Evolutionary conservation across 306 rosid species (phyloP).

Genomic region (Quercus suber): DNA sequence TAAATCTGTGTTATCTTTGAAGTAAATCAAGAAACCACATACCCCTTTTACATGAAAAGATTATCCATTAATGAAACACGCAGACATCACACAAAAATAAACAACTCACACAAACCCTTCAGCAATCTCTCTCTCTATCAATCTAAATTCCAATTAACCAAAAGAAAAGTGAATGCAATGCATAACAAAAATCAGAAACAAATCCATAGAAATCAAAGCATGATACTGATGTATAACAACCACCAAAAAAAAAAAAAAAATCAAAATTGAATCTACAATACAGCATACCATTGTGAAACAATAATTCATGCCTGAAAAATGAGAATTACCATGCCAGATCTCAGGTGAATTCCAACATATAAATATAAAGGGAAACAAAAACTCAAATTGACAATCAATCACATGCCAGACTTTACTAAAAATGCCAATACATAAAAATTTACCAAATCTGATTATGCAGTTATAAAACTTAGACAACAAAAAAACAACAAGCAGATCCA

Average conservation of each 20-base stretch:
- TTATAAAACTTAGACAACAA: background rate
- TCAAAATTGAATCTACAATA: background rate
- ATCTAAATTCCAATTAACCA: background rate
- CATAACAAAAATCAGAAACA: slow-evolving; percentile 29
- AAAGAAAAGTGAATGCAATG: slow-evolving; percentile 30
- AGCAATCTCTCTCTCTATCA: slow-evolving; percentile 2
- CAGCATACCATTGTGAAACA: background rate
- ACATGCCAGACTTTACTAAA: slow-evolving; percentile 18
- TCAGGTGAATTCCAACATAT: background rate
- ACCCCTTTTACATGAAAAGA: background rate
- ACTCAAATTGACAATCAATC: background rate
- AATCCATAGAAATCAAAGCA: background rate
- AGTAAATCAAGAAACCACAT: slow-evolving; percentile 14
- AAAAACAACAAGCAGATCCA: slow-evolving; percentile 24
- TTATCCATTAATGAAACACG: background rate
- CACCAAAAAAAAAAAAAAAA: background rate
- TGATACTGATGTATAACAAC: slow-evolving; percentile 8
- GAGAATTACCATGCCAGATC: slow-evolving; percentile 23
- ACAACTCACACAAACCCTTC: slow-evolving; percentile 10
- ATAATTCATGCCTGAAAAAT: slow-evolving; percentile 18
- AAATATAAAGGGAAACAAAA: slow-evolving; percentile 3
- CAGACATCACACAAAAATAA: background rate
- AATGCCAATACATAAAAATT: slow-evolving; percentile 24
- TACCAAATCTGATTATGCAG: slow-evolving; percentile 17
- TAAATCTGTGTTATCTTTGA: slow-evolving; percentile 1